Percentiles rank a stretch among this genome's conserved stretches.
Evolutionary conservation across 2,329 filamentous ascomycete genomes (phyloP).

Genomic region (Hawksworthiomyces lignivorus): DNA sequence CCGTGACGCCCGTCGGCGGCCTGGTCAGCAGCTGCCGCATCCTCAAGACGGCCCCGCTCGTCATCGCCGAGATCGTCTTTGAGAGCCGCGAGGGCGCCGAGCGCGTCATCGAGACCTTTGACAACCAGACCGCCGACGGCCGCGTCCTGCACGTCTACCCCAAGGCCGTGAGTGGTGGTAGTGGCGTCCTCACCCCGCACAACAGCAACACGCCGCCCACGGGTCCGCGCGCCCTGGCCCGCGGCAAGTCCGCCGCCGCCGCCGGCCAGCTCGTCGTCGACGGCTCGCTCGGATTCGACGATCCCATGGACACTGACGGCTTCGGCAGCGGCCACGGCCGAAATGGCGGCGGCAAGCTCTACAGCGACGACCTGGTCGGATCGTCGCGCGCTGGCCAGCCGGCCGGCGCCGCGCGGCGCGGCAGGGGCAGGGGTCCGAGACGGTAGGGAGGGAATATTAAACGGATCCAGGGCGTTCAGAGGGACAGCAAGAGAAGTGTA

Average conservation of each 20-base stretch:
- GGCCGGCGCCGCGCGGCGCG: not conserved
- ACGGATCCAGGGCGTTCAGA: too few species aligned
- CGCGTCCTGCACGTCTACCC: conserved; percentile 64
- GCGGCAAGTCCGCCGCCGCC: conserved; percentile 22
- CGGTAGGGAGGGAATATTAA: not conserved
- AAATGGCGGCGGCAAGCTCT: conserved; percentile 31
- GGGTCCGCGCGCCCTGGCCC: conserved; percentile 23
- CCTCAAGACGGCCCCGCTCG: conserved; percentile 58
- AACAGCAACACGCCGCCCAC: conserved; percentile 16
- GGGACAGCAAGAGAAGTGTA: too few species aligned
- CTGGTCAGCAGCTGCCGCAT: conserved; percentile 60
- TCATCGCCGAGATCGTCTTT: conserved; percentile 73
- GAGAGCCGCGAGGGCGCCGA: conserved; percentile 65
- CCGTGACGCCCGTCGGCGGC: conserved; percentile 68
- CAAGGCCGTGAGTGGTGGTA: conserved; percentile 40
- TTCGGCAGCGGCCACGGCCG: conserved; percentile 10
- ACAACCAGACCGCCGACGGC: conserved; percentile 74
- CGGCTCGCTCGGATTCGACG: conserved; percentile 46
- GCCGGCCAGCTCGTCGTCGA: conserved; percentile 39
- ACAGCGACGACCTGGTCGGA: conserved; percentile 37
- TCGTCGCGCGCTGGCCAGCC: conserved; percentile 1
- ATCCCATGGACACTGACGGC: conserved; percentile 34
- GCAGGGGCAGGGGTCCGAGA: conserved; percentile 9
- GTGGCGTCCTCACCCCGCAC: conserved; percentile 4
- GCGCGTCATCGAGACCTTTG: conserved; percentile 65